Conservation (phyloP, 306 rosid species). For the Dryas drummondii region DNA sequence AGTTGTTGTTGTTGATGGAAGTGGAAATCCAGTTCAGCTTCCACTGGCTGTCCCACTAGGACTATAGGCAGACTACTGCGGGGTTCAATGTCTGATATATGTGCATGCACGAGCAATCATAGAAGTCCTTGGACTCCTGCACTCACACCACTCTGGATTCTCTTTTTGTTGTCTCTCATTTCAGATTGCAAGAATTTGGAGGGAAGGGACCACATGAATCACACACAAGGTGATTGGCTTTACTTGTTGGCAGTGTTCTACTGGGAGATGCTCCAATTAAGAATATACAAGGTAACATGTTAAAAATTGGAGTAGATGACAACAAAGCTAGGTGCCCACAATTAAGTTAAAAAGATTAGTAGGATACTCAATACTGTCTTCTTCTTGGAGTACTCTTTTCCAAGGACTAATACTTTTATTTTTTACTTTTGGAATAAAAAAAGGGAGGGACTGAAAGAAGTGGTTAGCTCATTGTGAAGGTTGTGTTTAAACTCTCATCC, state of each 20-base stretch:
- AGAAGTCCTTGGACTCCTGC: neutral
- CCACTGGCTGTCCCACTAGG: conserved; percentile 4
- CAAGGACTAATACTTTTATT: neutral
- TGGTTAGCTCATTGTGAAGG: too few species aligned
- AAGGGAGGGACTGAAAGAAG: too few species aligned
- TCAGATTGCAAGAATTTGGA: neutral
- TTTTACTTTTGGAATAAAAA: neutral
- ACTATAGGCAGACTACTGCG: neutral
- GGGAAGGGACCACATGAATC: neutral
- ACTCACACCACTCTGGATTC: neutral
- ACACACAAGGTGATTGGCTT: neutral
- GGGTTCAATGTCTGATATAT: neutral
- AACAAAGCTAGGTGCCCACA: conserved; percentile 18
- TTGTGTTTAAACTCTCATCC: neutral
- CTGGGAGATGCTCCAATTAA: conserved; percentile 1
- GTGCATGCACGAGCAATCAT: conserved; percentile 1
- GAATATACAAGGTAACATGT: neutral
- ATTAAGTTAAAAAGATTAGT: conserved; percentile 5
- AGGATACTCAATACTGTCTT: neutral
- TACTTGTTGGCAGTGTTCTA: conserved; percentile 17
- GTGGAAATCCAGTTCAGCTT: conserved; percentile 36
- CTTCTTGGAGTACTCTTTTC: neutral
- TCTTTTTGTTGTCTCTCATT: neutral
- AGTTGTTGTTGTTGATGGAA: conserved; percentile 1
- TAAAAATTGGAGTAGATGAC: conserved; percentile 3